Conservation (phyloP, 306 rosid species). For the Cercis canadensis region DNA sequence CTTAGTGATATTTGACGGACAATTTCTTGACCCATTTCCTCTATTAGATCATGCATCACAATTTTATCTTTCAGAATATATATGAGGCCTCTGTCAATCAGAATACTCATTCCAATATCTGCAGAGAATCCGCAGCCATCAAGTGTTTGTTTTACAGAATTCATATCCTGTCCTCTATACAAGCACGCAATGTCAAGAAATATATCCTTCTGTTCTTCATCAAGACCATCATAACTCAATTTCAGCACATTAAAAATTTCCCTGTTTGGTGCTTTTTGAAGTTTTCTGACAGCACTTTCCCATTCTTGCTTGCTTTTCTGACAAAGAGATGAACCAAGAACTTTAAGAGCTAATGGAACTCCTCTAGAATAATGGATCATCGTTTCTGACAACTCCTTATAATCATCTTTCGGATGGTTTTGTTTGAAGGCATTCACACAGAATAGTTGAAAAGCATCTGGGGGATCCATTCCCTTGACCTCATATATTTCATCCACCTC, state of each 20-base stretch:
- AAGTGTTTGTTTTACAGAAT: too few relatives aligned
- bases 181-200: too few relatives aligned
- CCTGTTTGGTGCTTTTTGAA: too few relatives aligned
- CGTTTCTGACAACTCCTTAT: not conserved
- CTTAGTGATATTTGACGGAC: not conserved
- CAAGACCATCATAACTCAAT: too few relatives aligned
- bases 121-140: too few relatives aligned
- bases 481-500: not conserved
- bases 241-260: too few relatives aligned
- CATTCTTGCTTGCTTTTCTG: too few relatives aligned
- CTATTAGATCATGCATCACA: conserved; percentile 31
- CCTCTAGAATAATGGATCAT: not conserved
- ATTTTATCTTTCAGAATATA: not conserved
- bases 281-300: too few relatives aligned
- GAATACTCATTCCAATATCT: too few relatives aligned
- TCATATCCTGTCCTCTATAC: too few relatives aligned
- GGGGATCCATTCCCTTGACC: not conserved
- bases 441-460: conserved; percentile 21
- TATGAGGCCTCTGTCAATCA: too few relatives aligned
- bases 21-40: conserved; percentile 7
- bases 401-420: not conserved
- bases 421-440: conserved; percentile 4
- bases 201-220: too few relatives aligned
- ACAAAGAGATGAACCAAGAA: conserved; percentile 6
- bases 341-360: conserved; percentile 10